Evolutionary conservation across 352 stramenopile genomes (phyloP), one percentile per base, ranked within the genome.

Genomic region (Pythium monospermum): DNA sequence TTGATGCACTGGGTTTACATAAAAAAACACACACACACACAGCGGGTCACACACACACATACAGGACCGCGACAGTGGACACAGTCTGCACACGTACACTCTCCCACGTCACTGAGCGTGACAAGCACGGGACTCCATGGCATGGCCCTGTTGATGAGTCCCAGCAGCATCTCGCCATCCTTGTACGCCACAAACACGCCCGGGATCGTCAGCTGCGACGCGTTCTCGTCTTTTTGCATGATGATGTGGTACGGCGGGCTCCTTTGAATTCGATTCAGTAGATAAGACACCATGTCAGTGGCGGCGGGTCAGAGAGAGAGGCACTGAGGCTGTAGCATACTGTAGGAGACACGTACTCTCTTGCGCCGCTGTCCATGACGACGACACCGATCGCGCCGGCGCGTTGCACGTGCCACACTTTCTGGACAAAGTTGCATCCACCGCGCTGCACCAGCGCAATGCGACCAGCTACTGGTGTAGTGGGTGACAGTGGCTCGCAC

Each of bases 171-270:
- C 43, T 87, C 76, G 25, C 81, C 81, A 15, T 77, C 77, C 8
- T 44, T 43, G 53, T 87, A 88, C 35, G 76, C 75, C 30, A 91
- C 69, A 55, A 91, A 91, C 15, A 89, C 72, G 1, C 66, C 80
- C 38, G 81, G 81, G 44, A 91, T 91, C 16, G 48, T 61, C 22
- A 91, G 54, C 23, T 63, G 68, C 37, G 66, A 71, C 33, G 76
- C 74, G 56, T 87, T 81, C 53, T 88, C 70, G 56, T 91, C 78
- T 33, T 83, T 83, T 61, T 88, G 83, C 81, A 91, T 91, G 61
- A 91, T 87, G 54, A 91, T 88, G 33, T 91, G 76, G 46, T 72
- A 83, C 61, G 79, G 79, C 23, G 79, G 51, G 64, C 78, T 87
- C 45, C 5, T 35, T 40, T n/a, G n/a, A n/a, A n/a, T n/a, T n/a